A percentile compares a stretch with the other conserved stretches of the same genome.
Evolutionary conservation across 1,284 basidiomycete species (phyloP).

Genomic region (Laetiporus sulphureus): DNA sequence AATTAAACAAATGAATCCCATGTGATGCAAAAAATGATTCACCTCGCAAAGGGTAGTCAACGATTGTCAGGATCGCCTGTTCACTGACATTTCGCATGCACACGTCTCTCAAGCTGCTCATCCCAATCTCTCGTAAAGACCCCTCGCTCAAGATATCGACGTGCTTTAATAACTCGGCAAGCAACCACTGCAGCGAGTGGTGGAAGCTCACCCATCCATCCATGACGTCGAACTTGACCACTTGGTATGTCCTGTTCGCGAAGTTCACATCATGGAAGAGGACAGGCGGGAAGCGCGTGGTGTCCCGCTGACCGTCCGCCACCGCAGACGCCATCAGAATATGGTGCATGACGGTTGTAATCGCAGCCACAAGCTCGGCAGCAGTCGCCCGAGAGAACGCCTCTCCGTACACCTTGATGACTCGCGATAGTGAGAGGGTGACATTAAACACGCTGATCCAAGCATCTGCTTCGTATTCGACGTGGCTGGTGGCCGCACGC

Average conservation of each 20-base stretch:
- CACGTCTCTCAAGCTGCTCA: slow-evolving; percentile 52
- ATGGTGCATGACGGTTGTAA: slow-evolving; percentile 64
- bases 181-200: slow-evolving; percentile 88
- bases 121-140: slow-evolving; percentile 43
- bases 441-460: slow-evolving; percentile 95
- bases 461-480: slow-evolving; percentile 91
- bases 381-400: slow-evolving; percentile 58
- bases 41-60: slow-evolving; percentile 88
- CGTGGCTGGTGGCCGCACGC: slow-evolving; percentile 74
- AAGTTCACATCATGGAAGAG: slow-evolving; percentile 62
- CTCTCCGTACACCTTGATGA: slow-evolving; percentile 85
- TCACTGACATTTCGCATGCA: slow-evolving; percentile 55
- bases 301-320: slow-evolving; percentile 58
- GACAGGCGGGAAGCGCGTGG: slow-evolving; percentile 54
- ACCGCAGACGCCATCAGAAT: slow-evolving; percentile 71
- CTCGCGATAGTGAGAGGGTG: slow-evolving; percentile 79
- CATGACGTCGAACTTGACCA: slow-evolving; percentile 74
- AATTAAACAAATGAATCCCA: no score
- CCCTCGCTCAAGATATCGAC: slow-evolving; percentile 56
- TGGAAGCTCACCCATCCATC: slow-evolving; percentile 91
- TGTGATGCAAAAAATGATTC: no score
- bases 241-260: slow-evolving; percentile 48
- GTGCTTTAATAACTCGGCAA: slow-evolving; percentile 89
- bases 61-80: slow-evolving; percentile 58
- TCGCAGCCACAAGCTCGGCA: slow-evolving; percentile 59